A percentile compares a stretch with the other conserved stretches of the same genome.
phyloP scores from a whole-genome alignment of 495 filamentous ascomycete genomes.

The Aspergillus asperescens region DNA sequence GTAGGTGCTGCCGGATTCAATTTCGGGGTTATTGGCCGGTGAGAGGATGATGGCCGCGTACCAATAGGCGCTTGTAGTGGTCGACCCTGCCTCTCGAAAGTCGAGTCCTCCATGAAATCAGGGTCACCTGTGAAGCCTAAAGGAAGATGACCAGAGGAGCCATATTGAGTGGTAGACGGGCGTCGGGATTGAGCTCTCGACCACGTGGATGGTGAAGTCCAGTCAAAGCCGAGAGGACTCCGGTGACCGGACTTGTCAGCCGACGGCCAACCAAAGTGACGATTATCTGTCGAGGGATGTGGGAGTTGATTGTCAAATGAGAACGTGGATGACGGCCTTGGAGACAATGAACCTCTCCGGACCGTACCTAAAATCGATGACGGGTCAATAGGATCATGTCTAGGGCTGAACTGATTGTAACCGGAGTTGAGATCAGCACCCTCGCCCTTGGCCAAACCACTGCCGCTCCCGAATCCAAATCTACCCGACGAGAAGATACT shows the following conservation, averaged over 20 bases:
- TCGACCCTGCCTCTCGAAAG: conserved; percentile 40
- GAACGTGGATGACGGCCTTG: conserved; percentile 71
- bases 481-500: conserved; percentile 43
- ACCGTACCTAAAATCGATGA: conserved; percentile 48
- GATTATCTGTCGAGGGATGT: conserved; percentile 74
- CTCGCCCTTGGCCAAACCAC: conserved; percentile 40
- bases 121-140: conserved; percentile 44
- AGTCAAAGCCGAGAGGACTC: conserved; percentile 54
- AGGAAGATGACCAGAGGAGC: conserved; percentile 51
- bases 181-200: conserved; percentile 52
- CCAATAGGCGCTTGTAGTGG: conserved; percentile 52
- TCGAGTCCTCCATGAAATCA: conserved; percentile 40
- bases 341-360: conserved; percentile 59
- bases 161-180: conserved; percentile 51
- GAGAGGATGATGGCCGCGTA: conserved; percentile 50
- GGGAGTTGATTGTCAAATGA: conserved; percentile 68
- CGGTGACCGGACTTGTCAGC: conserved; percentile 47
- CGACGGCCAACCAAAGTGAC: conserved; percentile 60
- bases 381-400: conserved; percentile 54
- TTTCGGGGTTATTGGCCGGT: conserved; percentile 51
- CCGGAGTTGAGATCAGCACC: conserved; percentile 40
- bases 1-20: conserved; percentile 58
- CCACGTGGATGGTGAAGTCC: conserved; percentile 53
- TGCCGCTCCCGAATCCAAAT: conserved; percentile 38
- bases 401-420: conserved; percentile 60